Conservation (phyloP, 2,329 filamentous ascomycete species). For the Penicillium sclerotiorum region DNA sequence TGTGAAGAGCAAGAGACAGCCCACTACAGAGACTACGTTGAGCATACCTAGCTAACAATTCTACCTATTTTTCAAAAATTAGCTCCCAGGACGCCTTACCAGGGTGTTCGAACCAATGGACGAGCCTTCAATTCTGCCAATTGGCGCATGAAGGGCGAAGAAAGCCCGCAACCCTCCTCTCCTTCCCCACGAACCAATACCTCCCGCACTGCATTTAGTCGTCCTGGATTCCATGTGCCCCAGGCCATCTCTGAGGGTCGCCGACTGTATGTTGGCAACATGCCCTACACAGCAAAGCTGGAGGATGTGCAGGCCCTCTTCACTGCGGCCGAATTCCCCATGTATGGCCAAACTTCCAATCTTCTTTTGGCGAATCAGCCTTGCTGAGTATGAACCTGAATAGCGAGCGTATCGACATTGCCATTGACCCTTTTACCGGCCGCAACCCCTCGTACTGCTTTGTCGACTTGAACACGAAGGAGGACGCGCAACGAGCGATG, state of each 20-base stretch:
- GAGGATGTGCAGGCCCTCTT: constrained; percentile 55
- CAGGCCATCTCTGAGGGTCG: constrained; percentile 45
- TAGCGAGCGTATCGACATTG: constrained; percentile 66
- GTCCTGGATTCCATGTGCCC: constrained; percentile 33
- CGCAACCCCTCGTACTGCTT: constrained; percentile 77
- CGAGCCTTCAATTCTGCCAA: constrained; percentile 45
- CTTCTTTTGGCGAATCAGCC: neutral
- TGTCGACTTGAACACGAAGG: constrained; percentile 63
- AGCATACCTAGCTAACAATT: neutral
- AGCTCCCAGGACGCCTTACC: constrained; percentile 36
- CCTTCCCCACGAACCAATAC: constrained; percentile 34
- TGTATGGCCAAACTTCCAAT: constrained; percentile 29
- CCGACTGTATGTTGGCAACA: constrained; percentile 58
- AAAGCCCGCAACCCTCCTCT: constrained; percentile 33
- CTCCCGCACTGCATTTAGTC: constrained; percentile 35
- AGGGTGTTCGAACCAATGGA: constrained; percentile 39
- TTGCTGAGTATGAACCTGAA: constrained; percentile 26
- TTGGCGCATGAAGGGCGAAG: constrained; percentile 45
- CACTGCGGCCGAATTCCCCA: constrained; percentile 39
- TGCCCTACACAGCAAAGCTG: constrained; percentile 57
- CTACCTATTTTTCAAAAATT: neutral
- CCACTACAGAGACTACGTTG: constrained; percentile 1
- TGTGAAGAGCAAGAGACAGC: constrained; percentile 20
- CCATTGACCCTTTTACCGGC: constrained; percentile 67
- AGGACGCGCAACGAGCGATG: constrained; percentile 62